A percentile compares a stretch with the other conserved stretches of the same genome.
Evolutionary conservation across 2,329 filamentous ascomycete genomes (phyloP).

Genomic region (Alternaria ventricosa): DNA sequence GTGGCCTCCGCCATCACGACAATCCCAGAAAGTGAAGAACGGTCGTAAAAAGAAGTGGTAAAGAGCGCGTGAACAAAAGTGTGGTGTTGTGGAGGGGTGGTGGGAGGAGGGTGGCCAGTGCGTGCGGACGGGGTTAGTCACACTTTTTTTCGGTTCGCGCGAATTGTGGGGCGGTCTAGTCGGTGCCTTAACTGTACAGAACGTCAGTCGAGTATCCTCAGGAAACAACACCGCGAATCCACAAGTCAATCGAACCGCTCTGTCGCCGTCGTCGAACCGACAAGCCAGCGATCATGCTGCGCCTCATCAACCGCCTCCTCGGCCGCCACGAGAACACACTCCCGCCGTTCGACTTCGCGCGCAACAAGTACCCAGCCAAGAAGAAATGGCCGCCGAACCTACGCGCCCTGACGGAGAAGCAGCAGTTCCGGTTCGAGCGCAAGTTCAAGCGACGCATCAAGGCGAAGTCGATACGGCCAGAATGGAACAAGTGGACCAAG

Average conservation of each 20-base stretch:
- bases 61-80: constrained; percentile 20
- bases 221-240: constrained; percentile 6
- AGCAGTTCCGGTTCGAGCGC: constrained; percentile 80
- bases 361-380: constrained; percentile 69
- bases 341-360: constrained; percentile 53
- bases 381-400: constrained; percentile 83
- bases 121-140: constrained; percentile 17
- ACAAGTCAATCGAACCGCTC: background rate
- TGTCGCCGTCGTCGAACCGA: constrained; percentile 3
- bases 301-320: constrained; percentile 57
- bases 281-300: constrained; percentile 26
- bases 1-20: constrained; percentile 41
- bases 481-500: constrained; percentile 70
- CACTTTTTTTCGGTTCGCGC: constrained; percentile 19
- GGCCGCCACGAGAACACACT: constrained; percentile 50
- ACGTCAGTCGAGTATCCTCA: constrained; percentile 21
- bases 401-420: constrained; percentile 69
- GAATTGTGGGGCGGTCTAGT: constrained; percentile 1
- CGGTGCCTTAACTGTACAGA: constrained; percentile 11
- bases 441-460: constrained; percentile 75
- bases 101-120: constrained; percentile 1
- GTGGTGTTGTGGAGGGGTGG: background rate
- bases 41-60: constrained; percentile 1
- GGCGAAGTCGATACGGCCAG: constrained; percentile 66
- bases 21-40: constrained; percentile 2